Base-by-base conservation (phyloP, 2,329 filamentous ascomycete genomes). In the Periconia digitata region DNA sequence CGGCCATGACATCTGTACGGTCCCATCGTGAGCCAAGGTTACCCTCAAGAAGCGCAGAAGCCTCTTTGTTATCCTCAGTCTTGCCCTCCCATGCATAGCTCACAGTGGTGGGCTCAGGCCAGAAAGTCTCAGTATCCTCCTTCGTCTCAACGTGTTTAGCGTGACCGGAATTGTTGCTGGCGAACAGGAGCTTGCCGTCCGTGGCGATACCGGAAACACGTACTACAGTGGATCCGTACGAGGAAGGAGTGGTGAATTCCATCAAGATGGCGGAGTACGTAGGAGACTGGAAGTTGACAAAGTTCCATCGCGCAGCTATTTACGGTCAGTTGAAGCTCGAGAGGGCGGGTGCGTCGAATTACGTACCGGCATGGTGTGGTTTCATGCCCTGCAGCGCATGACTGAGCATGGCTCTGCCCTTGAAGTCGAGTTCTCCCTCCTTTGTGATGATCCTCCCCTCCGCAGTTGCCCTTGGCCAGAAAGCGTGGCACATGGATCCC, bases 311-410 rank as follows among this genome's bases (percentile, higher is more conserved):
- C 23, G 89, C 85, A 53, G 92, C 85, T 83, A 38, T 10, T 6
- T 2, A 27, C 13, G 4, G 35, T 67, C 27, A 67, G 59, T 39
- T 8, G 7, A 12, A 15, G 18, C 13, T 18, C 15, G 21, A 43
- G 20, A 21, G 8, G 21, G 38, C 10, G n/a, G 21, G 12, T 6
- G 17, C 18, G 18, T 16, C 3, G 15, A 27, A 38, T 12, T 41
- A 62, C 75, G 62, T 76, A 85, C 82, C 92, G 50, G 91, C 89
- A 70, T 99, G 95, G 72, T 99, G 94, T 35, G 94, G 94, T 81
- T 99, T 99, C 92, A 97, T 97, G 70, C 92, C 94, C 76, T 97
- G 94, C 43, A 97, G 77, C 35, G 90, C 92, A 71, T 94, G 87
- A 58, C 87, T 80, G 74, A 91, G 92, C 63, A 95, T 77, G 24